phyloP scores from a whole-genome alignment of 192 early-diverging fungal species.

The Gigaspora rosea region DNA sequence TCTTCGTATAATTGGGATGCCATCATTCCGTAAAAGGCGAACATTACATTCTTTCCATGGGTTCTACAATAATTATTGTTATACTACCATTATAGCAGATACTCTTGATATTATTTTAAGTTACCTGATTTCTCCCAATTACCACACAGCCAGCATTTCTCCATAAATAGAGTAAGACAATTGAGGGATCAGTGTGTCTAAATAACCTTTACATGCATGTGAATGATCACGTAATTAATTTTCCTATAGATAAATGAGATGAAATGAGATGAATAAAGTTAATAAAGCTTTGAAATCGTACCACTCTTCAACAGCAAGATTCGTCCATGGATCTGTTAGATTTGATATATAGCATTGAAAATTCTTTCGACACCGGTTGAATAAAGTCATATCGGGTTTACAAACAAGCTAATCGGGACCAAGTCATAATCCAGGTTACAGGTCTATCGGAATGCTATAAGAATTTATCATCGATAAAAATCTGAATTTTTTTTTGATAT shows the following conservation, averaged over 20 bases:
- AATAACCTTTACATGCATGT: constrained; percentile 64
- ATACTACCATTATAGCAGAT: neutral
- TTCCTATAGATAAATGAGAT: neutral
- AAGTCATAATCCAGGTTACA: too few species aligned
- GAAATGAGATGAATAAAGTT: neutral
- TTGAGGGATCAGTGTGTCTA: constrained; percentile 64
- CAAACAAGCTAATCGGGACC: too few species aligned
- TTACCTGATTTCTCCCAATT: constrained; percentile 91
- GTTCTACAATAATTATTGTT: constrained; percentile 57
- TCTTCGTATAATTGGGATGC: constrained; percentile 84
- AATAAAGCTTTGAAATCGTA: constrained; percentile 29
- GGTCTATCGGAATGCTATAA: too few species aligned
- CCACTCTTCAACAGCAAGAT: constrained; percentile 89
- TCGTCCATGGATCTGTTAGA: constrained; percentile 71
- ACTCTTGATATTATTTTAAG: neutral
- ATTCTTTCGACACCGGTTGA: constrained; percentile 4
- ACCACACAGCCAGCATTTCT: constrained; percentile 87
- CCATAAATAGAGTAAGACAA: constrained; percentile 81
- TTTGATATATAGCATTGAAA: constrained; percentile 66
- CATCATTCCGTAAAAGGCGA: constrained; percentile 59
- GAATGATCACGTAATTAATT: neutral
- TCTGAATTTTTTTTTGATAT: too few species aligned
- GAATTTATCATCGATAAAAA: too few species aligned
- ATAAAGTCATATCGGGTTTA: neutral
- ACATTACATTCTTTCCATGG: constrained; percentile 96